A percentile compares a stretch with the other conserved stretches of the same genome.
These are phyloP conservation scores for Colletotrichum gigasporum DNA, from an alignment of 2,329 filamentous ascomycete species.

Conservation along the genomic window DNA sequence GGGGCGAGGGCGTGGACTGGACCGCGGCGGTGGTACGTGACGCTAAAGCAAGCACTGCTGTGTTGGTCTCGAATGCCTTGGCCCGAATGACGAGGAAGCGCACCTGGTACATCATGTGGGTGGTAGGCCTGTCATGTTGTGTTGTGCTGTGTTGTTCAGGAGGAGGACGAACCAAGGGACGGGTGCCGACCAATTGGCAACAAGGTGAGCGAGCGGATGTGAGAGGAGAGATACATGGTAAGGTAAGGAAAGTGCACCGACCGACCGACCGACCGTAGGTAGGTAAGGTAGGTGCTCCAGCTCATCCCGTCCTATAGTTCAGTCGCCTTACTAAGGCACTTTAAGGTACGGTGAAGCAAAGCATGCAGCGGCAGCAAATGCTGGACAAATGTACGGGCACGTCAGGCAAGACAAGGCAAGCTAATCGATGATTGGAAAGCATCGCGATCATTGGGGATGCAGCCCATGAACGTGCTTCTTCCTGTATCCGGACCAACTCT, in stretches of 20 bases:
- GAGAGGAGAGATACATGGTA: neutral
- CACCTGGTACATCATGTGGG: neutral
- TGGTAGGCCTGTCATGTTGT: neutral
- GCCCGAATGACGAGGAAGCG: neutral
- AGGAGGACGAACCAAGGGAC: no score
- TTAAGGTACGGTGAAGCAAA: neutral
- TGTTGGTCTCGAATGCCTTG: neutral
- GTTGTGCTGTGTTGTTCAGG: neutral
- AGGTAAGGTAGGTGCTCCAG: constrained; percentile 1
- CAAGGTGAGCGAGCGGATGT: neutral
- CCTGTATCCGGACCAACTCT: neutral
- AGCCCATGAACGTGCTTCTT: neutral
- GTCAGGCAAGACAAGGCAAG: no score
- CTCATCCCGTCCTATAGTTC: constrained; percentile 2
- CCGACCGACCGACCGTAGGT: neutral
- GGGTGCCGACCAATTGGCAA: neutral
- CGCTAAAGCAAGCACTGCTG: constrained; percentile 3
- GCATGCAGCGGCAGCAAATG: neutral
- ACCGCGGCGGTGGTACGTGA: neutral
- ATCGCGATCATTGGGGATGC: neutral
- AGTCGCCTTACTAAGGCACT: neutral
- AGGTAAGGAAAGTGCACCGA: no score
- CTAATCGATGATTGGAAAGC: no score
- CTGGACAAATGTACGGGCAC: neutral
- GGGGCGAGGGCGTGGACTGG: neutral